phyloP scores from a whole-genome alignment of 2,329 filamentous ascomycete species.

The Fusarium foetens region DNA sequence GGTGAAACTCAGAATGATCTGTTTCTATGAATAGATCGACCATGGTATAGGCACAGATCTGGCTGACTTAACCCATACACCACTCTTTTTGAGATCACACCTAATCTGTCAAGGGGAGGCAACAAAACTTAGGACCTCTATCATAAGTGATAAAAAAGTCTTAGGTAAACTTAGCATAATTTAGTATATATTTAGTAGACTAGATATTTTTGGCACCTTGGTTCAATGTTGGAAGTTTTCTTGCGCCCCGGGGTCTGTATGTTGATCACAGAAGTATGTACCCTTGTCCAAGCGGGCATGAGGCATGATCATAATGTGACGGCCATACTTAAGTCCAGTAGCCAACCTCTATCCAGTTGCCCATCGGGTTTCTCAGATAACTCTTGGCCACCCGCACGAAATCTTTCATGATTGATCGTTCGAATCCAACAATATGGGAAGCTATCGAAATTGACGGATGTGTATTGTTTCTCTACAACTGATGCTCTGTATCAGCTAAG shows the following conservation, averaged over 20 bases:
- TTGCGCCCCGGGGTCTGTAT: not conserved
- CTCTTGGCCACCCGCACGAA: not conserved
- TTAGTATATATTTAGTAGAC: not conserved
- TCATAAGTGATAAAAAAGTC: not conserved
- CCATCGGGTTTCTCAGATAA: not conserved
- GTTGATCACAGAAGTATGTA: not conserved
- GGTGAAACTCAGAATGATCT: not conserved
- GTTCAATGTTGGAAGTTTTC: not conserved
- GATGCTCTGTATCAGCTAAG: not conserved
- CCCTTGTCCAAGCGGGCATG: not conserved
- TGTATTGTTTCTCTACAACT: not conserved
- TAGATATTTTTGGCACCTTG: not conserved
- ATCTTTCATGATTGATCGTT: not conserved
- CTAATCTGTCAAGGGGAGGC: not conserved
- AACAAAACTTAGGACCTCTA: not conserved
- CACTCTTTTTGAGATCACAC: not conserved
- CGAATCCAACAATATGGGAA: not conserved
- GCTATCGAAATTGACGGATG: not conserved
- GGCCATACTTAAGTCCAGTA: not conserved
- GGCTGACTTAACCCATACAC: not conserved
- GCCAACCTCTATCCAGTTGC: not conserved
- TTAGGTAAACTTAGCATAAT: not conserved
- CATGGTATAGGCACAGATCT: not conserved
- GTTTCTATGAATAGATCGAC: not conserved
- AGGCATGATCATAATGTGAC: not conserved